These are phyloP conservation scores for Acer campestre DNA, from an alignment of 345 rosid species.

Conservation along the genomic window DNA sequence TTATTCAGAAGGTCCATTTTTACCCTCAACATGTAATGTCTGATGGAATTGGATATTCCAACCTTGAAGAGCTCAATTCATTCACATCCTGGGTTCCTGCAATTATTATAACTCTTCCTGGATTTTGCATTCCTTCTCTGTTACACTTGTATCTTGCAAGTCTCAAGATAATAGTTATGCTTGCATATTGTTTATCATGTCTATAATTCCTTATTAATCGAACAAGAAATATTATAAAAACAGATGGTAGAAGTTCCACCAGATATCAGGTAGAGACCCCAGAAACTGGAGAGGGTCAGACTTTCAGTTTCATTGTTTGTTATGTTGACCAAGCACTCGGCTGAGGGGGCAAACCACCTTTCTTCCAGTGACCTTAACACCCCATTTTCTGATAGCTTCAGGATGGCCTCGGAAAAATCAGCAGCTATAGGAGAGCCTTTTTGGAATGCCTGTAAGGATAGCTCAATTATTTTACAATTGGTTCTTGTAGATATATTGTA, in stretches of 20 bases:
- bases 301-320: constrained; percentile 25
- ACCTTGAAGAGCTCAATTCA: constrained; percentile 19
- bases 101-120: not conserved
- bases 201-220: constrained; percentile 12
- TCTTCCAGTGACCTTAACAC: constrained; percentile 24
- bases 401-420: constrained; percentile 46
- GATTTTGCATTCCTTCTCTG: constrained; percentile 15
- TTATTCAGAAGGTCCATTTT: too few species aligned
- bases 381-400: constrained; percentile 43
- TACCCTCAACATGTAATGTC: too few species aligned
- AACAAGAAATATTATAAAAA: constrained; percentile 29
- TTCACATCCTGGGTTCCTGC: constrained; percentile 3
- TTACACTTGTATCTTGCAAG: constrained; percentile 16
- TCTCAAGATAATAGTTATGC: constrained; percentile 1
- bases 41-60: constrained; percentile 14
- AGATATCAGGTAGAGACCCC: constrained; percentile 39
- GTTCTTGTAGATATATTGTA: not conserved
- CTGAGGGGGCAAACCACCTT: constrained; percentile 26
- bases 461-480: not conserved
- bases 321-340: constrained; percentile 17
- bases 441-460: constrained; percentile 42
- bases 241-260: constrained; percentile 39
- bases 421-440: constrained; percentile 42
- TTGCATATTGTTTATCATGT: not conserved
- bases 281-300: constrained; percentile 42